These are phyloP conservation scores for Mycena filopes DNA, from an alignment of 768 basidiomycete species.

Conservation along the genomic window DNA sequence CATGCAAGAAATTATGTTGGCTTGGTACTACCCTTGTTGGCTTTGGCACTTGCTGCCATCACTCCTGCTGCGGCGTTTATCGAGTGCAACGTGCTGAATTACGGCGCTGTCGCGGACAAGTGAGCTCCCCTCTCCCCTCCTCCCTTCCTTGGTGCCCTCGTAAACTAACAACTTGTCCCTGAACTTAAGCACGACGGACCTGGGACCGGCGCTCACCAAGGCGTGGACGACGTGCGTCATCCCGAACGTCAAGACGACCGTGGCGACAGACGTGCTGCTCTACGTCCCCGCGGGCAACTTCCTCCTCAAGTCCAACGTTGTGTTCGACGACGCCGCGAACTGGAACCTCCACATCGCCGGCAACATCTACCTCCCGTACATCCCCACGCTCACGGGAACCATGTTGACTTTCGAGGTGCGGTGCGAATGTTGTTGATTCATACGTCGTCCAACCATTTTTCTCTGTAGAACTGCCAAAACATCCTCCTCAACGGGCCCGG, in stretches of 20 bases:
- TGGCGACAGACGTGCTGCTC: conserved; percentile 34
- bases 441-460: too few relatives aligned
- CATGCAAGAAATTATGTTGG: conserved; percentile 15
- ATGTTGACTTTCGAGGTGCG: conserved; percentile 38
- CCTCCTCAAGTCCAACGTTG: conserved; percentile 32
- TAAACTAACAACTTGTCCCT: too few relatives aligned
- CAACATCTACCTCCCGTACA: conserved; percentile 35
- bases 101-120: conserved; percentile 38
- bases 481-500: conserved; percentile 37
- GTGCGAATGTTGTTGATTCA: background rate
- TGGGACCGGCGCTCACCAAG: conserved; percentile 38
- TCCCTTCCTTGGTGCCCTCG: too few relatives aligned
- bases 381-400: conserved; percentile 34
- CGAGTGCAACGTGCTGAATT: conserved; percentile 38
- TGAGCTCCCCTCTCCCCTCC: too few relatives aligned
- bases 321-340: conserved; percentile 35
- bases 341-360: conserved; percentile 39
- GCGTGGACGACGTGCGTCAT: conserved; percentile 38
- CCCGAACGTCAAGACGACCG: conserved; percentile 30
- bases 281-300: conserved; percentile 39
- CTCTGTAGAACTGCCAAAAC: conserved; percentile 32
- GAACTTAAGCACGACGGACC: conserved; percentile 33
- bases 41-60: conserved; percentile 11
- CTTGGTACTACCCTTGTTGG: conserved; percentile 14
- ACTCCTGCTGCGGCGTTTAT: conserved; percentile 27